These are phyloP conservation scores for Trichoderma gracile DNA, from an alignment of 2,329 filamentous ascomycete genomes.

Conservation along the genomic window DNA sequence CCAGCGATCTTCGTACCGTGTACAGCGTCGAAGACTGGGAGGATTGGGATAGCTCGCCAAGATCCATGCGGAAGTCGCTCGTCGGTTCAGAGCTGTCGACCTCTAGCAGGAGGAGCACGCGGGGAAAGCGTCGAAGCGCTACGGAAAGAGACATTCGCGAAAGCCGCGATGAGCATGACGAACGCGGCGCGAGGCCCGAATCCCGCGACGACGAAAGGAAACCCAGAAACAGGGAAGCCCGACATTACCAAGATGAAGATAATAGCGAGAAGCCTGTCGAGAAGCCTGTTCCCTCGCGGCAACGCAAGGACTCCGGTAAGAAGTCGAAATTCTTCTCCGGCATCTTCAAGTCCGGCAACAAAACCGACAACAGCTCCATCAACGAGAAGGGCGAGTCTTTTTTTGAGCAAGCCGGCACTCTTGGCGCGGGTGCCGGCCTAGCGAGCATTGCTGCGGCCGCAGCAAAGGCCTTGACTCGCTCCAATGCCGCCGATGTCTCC, in stretches of 20 bases:
- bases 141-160: slow-evolving; percentile 41
- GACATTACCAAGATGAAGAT: slow-evolving; percentile 38
- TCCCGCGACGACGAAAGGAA: slow-evolving; percentile 39
- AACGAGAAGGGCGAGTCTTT: slow-evolving; percentile 57
- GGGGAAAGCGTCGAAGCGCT: slow-evolving; percentile 42
- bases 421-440: slow-evolving; percentile 69
- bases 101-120: slow-evolving; percentile 44
- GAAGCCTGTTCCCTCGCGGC: slow-evolving; percentile 46
- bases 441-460: slow-evolving; percentile 51
- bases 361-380: slow-evolving; percentile 30
- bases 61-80: slow-evolving; percentile 27
- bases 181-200: slow-evolving; percentile 52
- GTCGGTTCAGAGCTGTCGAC: slow-evolving; percentile 43
- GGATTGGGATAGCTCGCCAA: slow-evolving; percentile 21
- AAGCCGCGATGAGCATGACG: slow-evolving; percentile 43
- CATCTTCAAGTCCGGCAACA: slow-evolving; percentile 46
- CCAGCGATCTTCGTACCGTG: slow-evolving; percentile 7
- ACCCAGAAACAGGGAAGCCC: slow-evolving; percentile 38
- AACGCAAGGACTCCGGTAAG: slow-evolving; percentile 44
- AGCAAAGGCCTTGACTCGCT: slow-evolving; percentile 44
- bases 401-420: slow-evolving; percentile 71
- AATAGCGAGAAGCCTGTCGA: slow-evolving; percentile 50
- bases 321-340: slow-evolving; percentile 50
- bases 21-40: slow-evolving; percentile 24
- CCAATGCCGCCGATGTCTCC: slow-evolving; percentile 49